Evolutionary conservation across 164 flowering plant genomes (phyloP).

Genomic region (Vitis cinerea): DNA sequence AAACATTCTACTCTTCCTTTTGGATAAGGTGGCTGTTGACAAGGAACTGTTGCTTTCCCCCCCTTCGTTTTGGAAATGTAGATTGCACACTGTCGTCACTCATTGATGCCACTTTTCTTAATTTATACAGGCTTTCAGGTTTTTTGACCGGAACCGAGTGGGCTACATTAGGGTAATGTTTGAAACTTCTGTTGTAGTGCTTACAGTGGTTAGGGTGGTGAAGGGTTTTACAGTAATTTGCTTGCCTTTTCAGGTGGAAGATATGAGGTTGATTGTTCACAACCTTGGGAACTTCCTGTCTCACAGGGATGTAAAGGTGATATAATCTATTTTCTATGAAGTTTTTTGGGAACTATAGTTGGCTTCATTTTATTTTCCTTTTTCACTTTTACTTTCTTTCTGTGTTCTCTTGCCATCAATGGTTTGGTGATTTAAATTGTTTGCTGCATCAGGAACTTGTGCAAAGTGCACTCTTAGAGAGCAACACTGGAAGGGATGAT

Average conservation of each 20-base stretch:
- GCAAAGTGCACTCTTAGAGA: constrained; percentile 85
- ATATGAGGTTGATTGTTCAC: constrained; percentile 80
- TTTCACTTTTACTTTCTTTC: neutral
- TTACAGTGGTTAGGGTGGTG: neutral
- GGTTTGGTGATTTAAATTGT: neutral
- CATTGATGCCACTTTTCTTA: neutral
- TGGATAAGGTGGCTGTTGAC: neutral
- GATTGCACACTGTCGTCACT: too few relatives aligned
- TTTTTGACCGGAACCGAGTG: constrained; percentile 81
- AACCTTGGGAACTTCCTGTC: constrained; percentile 78
- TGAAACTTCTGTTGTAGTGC: neutral
- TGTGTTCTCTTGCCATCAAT: neutral
- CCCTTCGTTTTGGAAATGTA: too few relatives aligned
- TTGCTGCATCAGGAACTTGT: constrained; percentile 73
- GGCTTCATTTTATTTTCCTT: neutral
- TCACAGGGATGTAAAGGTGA: constrained; percentile 92
- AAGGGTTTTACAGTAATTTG: neutral
- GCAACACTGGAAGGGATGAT: constrained; percentile 89
- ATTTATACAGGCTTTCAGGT: constrained; percentile 81
- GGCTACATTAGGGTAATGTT: constrained; percentile 77
- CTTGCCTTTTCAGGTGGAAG: constrained; percentile 76
- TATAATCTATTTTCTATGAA: neutral
- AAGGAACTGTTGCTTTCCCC: too few relatives aligned
- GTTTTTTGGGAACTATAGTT: neutral
- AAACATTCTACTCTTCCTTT: neutral